Evolutionary conservation across 2,329 filamentous ascomycete genomes (phyloP), one percentile per base, ranked within the genome.

Genomic region (Chaetomium strumarium): DNA sequence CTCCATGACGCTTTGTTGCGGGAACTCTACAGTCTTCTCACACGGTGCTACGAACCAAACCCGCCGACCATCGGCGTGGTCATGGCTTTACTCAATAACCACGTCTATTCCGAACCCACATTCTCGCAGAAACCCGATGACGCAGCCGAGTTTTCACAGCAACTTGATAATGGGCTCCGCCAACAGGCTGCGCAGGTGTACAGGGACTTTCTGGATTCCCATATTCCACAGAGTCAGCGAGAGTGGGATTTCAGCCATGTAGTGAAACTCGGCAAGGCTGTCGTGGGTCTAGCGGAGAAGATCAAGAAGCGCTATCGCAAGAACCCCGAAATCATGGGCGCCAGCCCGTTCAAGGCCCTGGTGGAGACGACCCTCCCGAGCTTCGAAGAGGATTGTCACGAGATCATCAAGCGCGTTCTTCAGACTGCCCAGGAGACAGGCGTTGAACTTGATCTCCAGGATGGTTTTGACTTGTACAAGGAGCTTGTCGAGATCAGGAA

Each of bases 301-400:
- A 95, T 96, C 47, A 86, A 90, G 68, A 97, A 97, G 71, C 83
- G 92, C 45, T 99, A 96, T 70, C 83, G 83, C 62, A 92, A 88
- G 62, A 93, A 86, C 53, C 89, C 89, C 1, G 85, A 90, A 57
- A 87, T 97, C 54, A 86, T 96, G 83, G 90, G 90, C 1, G 76
- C 79, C 29, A 78, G 78, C 54, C 77, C 77, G 2, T 70, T 81
- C 41, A 83, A 80, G 43, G 86, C 93, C 34, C 75, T 97, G 31
- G 83, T 96, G 7, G 81, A 87, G 59, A 88, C 89, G 48, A 84
- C 93, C 50, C 86, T 97, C 53, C 93, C 93, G 1, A 86, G 86
- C 55, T 97, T 95, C 66, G 91, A 95, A 52, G 83, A 88, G 58
- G 92, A 99, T 68, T 88, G 90, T 5, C 81, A 86, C 57, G 90